These are phyloP conservation scores for Trichoderma asperellum DNA, from an alignment of 2,329 filamentous ascomycete species.

Conservation along the genomic window DNA sequence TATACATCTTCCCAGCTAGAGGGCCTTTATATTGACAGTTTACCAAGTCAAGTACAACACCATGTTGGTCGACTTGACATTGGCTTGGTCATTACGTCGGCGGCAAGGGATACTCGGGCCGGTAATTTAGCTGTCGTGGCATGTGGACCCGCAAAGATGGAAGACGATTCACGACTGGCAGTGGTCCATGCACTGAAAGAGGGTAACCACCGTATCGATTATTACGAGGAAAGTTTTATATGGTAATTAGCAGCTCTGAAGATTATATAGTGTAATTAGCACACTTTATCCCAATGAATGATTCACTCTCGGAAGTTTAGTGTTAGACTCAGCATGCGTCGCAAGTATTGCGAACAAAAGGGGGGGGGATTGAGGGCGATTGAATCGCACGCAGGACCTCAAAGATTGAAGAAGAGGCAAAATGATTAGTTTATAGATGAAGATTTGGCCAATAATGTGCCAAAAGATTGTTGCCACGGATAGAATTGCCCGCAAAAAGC, in stretches of 20 bases:
- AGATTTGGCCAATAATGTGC: background rate
- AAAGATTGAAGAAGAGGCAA: too few relatives aligned
- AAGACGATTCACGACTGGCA: constrained; percentile 47
- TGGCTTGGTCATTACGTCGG: constrained; percentile 38
- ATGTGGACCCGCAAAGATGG: constrained; percentile 51
- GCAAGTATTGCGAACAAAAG: background rate
- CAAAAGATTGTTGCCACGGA: background rate
- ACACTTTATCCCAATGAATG: background rate
- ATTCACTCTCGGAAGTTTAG: background rate
- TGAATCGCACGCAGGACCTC: too few relatives aligned
- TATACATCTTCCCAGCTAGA: constrained; percentile 37
- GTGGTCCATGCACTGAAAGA: constrained; percentile 40
- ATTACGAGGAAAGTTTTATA: constrained; percentile 50
- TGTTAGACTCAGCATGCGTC: background rate
- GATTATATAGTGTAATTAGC: background rate
- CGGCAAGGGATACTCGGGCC: constrained; percentile 31
- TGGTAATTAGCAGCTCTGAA: constrained; percentile 39
- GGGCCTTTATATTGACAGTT: constrained; percentile 28
- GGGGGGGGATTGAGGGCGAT: background rate
- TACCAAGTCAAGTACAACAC: constrained; percentile 30
- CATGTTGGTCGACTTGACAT: constrained; percentile 43
- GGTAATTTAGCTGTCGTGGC: constrained; percentile 48
- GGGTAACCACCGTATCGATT: constrained; percentile 41
- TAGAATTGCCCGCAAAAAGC: background rate
- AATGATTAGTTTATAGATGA: background rate